These are phyloP conservation scores for Rhizophagus prolifer DNA, from an alignment of 192 early-diverging fungal genomes.

Conservation along the genomic window DNA sequence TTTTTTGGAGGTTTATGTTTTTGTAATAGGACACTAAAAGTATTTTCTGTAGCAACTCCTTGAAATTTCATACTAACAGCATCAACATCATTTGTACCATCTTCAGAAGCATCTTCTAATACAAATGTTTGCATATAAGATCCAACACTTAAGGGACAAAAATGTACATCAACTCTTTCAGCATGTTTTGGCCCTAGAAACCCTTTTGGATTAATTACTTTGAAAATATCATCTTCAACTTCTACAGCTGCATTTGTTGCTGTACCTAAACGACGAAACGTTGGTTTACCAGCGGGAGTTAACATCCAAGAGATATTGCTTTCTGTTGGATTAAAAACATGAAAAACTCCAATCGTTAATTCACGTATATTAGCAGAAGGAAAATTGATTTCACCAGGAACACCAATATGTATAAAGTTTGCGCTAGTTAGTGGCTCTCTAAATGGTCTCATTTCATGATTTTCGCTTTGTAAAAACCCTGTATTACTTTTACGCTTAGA, in stretches of 20 bases:
- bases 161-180: slow-evolving; percentile 19
- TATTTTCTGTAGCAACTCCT: slow-evolving; percentile 4
- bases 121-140: slow-evolving; percentile 20
- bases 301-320: slow-evolving; percentile 4
- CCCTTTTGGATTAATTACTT: neutral
- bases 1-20: slow-evolving; percentile 11
- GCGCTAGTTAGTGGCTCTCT: slow-evolving; percentile 7
- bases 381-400: slow-evolving; percentile 17
- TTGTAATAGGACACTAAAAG: slow-evolving; percentile 9
- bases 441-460: slow-evolving; percentile 14
- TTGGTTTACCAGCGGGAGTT: neutral
- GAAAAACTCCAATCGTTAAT: slow-evolving; percentile 19
- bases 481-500: neutral
- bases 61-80: slow-evolving; percentile 3
- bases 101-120: slow-evolving; percentile 10
- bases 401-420: slow-evolving; percentile 18
- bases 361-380: slow-evolving; percentile 5
- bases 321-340: slow-evolving; percentile 16
- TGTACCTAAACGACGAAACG: slow-evolving; percentile 14
- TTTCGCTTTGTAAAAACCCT: neutral
- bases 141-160: slow-evolving; percentile 13
- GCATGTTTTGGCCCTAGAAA: slow-evolving; percentile 16
- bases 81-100: neutral
- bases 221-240: slow-evolving; percentile 18
- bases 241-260: neutral